A percentile compares a stretch with the other conserved stretches of the same genome.
These are phyloP conservation scores for Hapsidospora chrysogenum DNA, from an alignment of 495 filamentous ascomycete genomes.

Conservation along the genomic window DNA sequence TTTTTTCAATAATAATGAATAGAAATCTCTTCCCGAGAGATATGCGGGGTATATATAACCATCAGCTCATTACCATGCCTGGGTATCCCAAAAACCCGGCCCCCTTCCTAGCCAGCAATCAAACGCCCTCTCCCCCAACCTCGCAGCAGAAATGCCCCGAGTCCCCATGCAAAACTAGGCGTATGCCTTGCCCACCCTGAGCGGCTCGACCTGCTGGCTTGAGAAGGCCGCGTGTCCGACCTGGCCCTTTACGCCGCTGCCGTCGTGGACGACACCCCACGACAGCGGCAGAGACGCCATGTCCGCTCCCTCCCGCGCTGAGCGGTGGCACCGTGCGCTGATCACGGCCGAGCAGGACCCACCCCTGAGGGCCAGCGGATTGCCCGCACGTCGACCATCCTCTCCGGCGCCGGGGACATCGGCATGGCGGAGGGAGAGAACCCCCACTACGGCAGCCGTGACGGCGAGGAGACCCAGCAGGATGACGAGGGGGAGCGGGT, in stretches of 20 bases:
- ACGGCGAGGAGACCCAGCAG: constrained; percentile 16
- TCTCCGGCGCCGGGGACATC: constrained; percentile 9
- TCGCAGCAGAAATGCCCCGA: not conserved
- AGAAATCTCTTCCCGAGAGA: too few relatives aligned
- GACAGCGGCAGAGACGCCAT: constrained; percentile 13
- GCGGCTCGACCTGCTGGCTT: constrained; percentile 7
- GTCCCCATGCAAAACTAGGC: constrained; percentile 8
- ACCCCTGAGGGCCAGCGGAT: constrained; percentile 21
- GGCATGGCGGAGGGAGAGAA: constrained; percentile 15
- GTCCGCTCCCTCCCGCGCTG: constrained; percentile 5
- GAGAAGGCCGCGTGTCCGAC: constrained; percentile 23
- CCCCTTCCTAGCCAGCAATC: not conserved
- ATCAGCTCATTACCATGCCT: too few relatives aligned
- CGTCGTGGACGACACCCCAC: constrained; percentile 26
- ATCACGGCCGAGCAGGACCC: constrained; percentile 25
- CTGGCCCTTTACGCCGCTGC: constrained; percentile 10
- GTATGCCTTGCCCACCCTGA: constrained; percentile 21
- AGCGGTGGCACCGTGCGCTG: constrained; percentile 20
- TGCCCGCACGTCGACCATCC: constrained; percentile 15
- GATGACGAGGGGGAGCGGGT: constrained; percentile 10
- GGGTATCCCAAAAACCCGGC: too few relatives aligned
- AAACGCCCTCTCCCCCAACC: not conserved
- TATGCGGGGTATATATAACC: too few relatives aligned
- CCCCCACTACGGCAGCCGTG: constrained; percentile 12
- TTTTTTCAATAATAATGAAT: too few relatives aligned